Base-by-base conservation (phyloP, 2,329 filamentous ascomycete species). In the Periconia sp. region DNA sequence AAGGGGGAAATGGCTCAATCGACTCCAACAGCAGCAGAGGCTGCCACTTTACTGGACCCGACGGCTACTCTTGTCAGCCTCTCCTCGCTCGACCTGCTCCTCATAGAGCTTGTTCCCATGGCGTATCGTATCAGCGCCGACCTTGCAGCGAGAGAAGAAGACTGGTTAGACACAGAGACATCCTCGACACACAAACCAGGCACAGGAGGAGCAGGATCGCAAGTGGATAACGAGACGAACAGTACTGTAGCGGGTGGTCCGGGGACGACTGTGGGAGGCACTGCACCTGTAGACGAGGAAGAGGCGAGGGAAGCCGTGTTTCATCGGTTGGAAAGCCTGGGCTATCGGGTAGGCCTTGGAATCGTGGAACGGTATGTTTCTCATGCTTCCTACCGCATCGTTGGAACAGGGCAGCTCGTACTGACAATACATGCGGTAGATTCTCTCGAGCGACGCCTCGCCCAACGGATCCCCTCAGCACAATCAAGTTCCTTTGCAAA, bases 401-500 rank as follows among this genome's bases (percentile, higher is more conserved):
- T 19, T 37, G 33, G 33, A n/a, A 37, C 15, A 14, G 10, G 8
- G 33, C 33, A 37, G 54, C 37, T 31, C 37, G 20, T 37, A n/a
- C 41, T 42, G 41, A 42, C 41, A 42, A 19, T 17, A 35, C 15
- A 45, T 30, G 5, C 15, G 10, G 31, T 63, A 92, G 90, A 49
- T 92, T 94, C 79, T 91, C 89, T 10, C 82, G 85, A 69, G 90
- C 95, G 72, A 83, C 91, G 48, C 91, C 93, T 41, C 89, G 92
- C 46, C 95, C 97, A 71, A 90, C 88, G 57, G 92, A 96, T 65
- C 92, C 92, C 3, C 85, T 99, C 41, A 94, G 97, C 70, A 89
- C 92, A 47, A 99, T 99, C 73, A 99, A 99, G 74, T 97, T 99
- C 70, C 81, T 99, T 47, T 99, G 94, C 84, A 99, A 99, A 79